phyloP scores from a whole-genome alignment of 2,329 filamentous ascomycete genomes.

The Rhynchosporium secalis region DNA sequence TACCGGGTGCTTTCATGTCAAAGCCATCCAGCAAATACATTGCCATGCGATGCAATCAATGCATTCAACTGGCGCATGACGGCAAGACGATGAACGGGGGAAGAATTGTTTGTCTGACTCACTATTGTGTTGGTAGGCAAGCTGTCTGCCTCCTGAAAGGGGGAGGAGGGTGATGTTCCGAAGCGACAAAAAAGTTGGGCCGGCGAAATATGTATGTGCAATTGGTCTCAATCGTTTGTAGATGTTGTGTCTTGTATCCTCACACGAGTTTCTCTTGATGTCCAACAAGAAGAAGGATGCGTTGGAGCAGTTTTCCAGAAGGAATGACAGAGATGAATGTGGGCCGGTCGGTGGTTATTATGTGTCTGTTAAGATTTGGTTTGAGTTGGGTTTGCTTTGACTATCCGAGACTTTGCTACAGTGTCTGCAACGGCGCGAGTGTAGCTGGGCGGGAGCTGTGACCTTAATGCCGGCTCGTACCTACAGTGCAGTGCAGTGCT shows the following conservation, averaged over 20 bases:
- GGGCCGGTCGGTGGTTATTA: neutral
- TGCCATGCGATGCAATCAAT: neutral
- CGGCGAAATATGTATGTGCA: slow-evolving; percentile 2
- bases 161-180: slow-evolving; percentile 15
- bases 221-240: neutral
- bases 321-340: slow-evolving; percentile 4
- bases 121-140: slow-evolving; percentile 29
- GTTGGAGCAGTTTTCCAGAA: slow-evolving; percentile 19
- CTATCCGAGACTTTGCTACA: slow-evolving; percentile 34
- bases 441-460: slow-evolving; percentile 31
- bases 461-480: slow-evolving; percentile 27
- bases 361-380: slow-evolving; percentile 23
- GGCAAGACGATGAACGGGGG: neutral
- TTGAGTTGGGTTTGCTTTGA: slow-evolving; percentile 32
- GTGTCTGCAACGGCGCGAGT: slow-evolving; percentile 35
- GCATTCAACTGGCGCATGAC: neutral
- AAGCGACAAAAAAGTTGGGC: slow-evolving; percentile 18
- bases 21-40: neutral
- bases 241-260: slow-evolving; percentile 1
- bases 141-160: slow-evolving; percentile 22
- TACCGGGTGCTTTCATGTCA: slow-evolving; percentile 15
- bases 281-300: neutral
- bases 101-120: slow-evolving; percentile 28
- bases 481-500: slow-evolving; percentile 10
- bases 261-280: neutral